Evolutionary conservation across 805 yeast species (phyloP).

Genomic region (Wickerhamomyces tratensis): DNA sequence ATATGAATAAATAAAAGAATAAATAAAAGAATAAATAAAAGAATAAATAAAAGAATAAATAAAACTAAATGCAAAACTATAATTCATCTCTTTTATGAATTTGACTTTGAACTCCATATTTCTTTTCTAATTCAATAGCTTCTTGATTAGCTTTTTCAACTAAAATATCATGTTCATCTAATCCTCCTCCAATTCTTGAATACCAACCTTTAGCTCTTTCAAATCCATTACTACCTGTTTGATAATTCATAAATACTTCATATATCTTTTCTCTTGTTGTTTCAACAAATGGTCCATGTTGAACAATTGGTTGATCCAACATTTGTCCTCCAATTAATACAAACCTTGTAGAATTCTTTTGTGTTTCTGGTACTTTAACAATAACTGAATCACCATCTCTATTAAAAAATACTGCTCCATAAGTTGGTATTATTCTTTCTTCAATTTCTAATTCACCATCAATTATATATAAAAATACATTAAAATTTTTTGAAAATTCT

Average conservation of each 20-base stretch:
- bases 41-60: no score
- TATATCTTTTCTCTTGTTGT: slow-evolving; percentile 55
- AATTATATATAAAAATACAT: slow-evolving; percentile 60
- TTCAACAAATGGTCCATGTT: slow-evolving; percentile 90
- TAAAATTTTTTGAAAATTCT: slow-evolving; percentile 47
- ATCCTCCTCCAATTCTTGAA: slow-evolving; percentile 27
- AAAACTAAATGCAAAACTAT: no score
- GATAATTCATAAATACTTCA: slow-evolving; percentile 67
- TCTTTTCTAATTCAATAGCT: neutral
- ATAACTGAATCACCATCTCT: slow-evolving; percentile 54
- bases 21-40: no score
- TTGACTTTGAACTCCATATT: neutral
- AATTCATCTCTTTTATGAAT: neutral
- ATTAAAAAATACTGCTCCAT: slow-evolving; percentile 53
- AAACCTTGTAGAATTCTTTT: slow-evolving; percentile 42
- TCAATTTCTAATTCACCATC: slow-evolving; percentile 47
- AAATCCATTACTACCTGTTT: slow-evolving; percentile 57
- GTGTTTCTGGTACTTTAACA: slow-evolving; percentile 40
- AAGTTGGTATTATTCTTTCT: slow-evolving; percentile 32
- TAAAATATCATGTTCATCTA: slow-evolving; percentile 18
- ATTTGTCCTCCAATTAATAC: slow-evolving; percentile 70
- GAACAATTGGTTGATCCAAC: slow-evolving; percentile 67
- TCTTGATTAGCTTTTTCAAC: neutral
- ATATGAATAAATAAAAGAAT: no score
- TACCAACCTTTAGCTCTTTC: slow-evolving; percentile 57